phyloP scores from a whole-genome alignment of 176 grass and related monocot genomes.

The Juncus effusus region DNA sequence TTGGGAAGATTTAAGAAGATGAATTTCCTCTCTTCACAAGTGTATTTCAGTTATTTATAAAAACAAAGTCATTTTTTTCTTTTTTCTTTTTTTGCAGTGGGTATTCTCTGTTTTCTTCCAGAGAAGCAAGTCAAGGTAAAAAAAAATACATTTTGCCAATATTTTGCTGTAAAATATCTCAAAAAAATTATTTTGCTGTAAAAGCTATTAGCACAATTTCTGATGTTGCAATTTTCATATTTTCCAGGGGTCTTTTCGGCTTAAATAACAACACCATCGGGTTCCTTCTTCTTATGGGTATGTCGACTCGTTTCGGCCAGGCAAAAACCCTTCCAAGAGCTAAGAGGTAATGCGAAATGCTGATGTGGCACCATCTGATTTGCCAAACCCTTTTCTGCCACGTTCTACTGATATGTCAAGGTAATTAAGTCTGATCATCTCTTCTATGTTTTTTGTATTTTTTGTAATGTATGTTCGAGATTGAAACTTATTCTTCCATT shows the following conservation, averaged over 20 bases:
- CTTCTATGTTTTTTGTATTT: neutral
- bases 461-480: neutral
- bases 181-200: too few relatives aligned
- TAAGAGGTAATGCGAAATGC: conserved; percentile 4
- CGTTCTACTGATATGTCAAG: conserved; percentile 13
- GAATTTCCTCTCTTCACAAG: neutral
- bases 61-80: neutral
- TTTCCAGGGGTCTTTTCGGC: conserved; percentile 10
- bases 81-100: conserved; percentile 25
- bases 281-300: conserved; percentile 20
- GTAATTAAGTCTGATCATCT: conserved; percentile 6
- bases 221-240: conserved; percentile 12
- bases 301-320: conserved; percentile 18
- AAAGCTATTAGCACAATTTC: neutral
- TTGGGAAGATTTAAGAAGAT: neutral
- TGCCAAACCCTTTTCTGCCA: neutral
- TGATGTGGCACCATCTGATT: neutral
- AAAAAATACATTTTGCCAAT: neutral
- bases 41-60: neutral
- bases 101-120: conserved; percentile 6
- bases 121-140: conserved; percentile 18
- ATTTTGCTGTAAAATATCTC: neutral
- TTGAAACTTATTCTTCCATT: neutral
- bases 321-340: conserved; percentile 2
- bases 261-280: conserved; percentile 23